Base-by-base conservation (phyloP, 306 rosid genomes). In the Cucurbita argyrosperma region DNA sequence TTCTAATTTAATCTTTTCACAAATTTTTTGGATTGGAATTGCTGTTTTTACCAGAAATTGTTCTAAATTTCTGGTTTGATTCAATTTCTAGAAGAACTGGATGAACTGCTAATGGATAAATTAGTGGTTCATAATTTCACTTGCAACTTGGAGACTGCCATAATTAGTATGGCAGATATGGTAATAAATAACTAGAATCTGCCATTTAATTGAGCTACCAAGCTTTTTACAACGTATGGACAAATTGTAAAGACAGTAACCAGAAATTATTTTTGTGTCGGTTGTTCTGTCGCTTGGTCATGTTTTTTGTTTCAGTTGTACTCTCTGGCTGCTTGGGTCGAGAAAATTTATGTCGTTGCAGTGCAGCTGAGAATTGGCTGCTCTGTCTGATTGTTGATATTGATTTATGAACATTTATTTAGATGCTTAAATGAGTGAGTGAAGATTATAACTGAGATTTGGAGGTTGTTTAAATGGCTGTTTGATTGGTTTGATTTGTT, bases 171-270 rank as follows among this genome's bases (percentile, higher is more conserved):
- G 74, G 23, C 26, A 69, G 74, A 69, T 69, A 5, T 26, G 74
- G 74, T 50, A 35, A 49, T 69, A 69, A 69, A 69, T 50, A 69
- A 69, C 42, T 52, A 47, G 56, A 69, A 69, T 69, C 74, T 49
- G 14, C n/a, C 40, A 49, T 49, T 61, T 49, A 69, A 49, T 69
- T 35, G 55, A 26, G 58, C 57, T 26, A 47, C 45, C 59, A 15
- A 54, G 21, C 73, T 23, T 47, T 67, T 68, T 49, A 45, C 38
- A 45, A 68, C 55, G 42, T 21, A 46, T 68, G 73, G 73, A 47
- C 56, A 68, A 69, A 69, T 69, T 49, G 49, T 26, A 1, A 69
- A 47, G 59, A 69, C 74, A 69, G 21, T 50, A 18, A 42, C 49
- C 39, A 69, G 56, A 69, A 26, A 49, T 69, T 69, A 69, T 69